A percentile compares a stretch with the other conserved stretches of the same genome.
These are phyloP conservation scores for Lolium perenne DNA, from an alignment of 176 grass and related monocot genomes.

Conservation along the genomic window DNA sequence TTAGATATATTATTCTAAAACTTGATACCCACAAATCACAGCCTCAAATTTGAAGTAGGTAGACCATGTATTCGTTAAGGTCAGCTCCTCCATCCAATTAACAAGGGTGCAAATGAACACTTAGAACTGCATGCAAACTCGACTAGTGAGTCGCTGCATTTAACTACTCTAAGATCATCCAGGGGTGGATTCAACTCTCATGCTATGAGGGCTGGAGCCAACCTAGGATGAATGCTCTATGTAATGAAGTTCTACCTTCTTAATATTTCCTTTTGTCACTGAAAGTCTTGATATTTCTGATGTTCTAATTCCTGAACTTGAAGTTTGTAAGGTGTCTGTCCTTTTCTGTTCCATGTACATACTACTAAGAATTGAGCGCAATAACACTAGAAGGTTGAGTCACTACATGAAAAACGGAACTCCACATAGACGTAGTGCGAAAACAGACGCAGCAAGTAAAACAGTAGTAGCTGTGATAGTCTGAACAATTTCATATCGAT, in stretches of 20 bases:
- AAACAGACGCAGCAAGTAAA: background rate
- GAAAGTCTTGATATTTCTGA: background rate
- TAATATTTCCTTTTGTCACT: background rate
- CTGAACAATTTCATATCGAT: background rate
- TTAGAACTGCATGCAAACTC: background rate
- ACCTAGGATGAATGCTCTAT: background rate
- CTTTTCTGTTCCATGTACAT: constrained; percentile 17
- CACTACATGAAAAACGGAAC: background rate
- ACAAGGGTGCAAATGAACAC: constrained; percentile 4
- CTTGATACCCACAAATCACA: background rate
- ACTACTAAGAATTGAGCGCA: too few species aligned
- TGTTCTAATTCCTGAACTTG: background rate
- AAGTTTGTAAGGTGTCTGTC: background rate
- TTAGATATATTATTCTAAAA: too few species aligned
- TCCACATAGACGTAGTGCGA: background rate
- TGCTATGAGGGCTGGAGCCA: background rate
- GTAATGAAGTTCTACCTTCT: background rate
- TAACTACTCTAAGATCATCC: background rate
- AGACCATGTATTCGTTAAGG: background rate
- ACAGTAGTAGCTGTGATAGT: background rate
- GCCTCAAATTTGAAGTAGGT: background rate
- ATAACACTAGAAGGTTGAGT: background rate
- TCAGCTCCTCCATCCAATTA: background rate
- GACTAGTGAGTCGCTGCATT: background rate
- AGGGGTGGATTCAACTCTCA: background rate